phyloP scores from a whole-genome alignment of 768 basidiomycete species.

The Collybiopsis luxurians region DNA sequence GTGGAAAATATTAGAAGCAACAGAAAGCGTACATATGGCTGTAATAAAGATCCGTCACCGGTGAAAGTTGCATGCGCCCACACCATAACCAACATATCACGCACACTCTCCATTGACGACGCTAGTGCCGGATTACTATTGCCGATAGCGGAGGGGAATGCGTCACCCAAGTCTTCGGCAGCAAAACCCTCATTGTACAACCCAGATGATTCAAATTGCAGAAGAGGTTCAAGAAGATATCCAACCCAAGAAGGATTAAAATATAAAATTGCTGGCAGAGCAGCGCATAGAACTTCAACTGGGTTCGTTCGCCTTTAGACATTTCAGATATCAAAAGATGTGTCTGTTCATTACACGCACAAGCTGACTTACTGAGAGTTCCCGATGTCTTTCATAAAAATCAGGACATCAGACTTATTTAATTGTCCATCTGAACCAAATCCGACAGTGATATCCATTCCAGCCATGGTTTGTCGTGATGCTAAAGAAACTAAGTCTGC shows the following conservation, averaged over 20 bases:
- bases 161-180: constrained; percentile 16
- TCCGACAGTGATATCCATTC: constrained; percentile 13
- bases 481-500: constrained; percentile 14
- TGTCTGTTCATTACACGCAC: background rate
- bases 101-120: background rate
- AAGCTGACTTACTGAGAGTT: constrained; percentile 8
- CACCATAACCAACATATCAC: constrained; percentile 7
- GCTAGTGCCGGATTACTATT: background rate
- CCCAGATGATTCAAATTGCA: constrained; percentile 16
- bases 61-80: constrained; percentile 12
- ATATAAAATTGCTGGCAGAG: constrained; percentile 13
- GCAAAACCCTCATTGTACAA: constrained; percentile 14
- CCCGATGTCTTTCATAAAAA: constrained; percentile 16
- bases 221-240: constrained; percentile 14
- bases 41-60: constrained; percentile 7
- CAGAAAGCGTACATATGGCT: constrained; percentile 7
- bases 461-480: constrained; percentile 13
- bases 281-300: constrained; percentile 14
- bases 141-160: constrained; percentile 2
- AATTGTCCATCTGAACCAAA: background rate
- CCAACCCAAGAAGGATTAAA: constrained; percentile 11
- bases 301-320: constrained; percentile 13
- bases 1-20: background rate
- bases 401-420: constrained; percentile 12
- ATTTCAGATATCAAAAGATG: background rate